Evolutionary conservation across 2,329 filamentous ascomycete genomes (phyloP).

Genomic region (Fusarium gaditjirri): DNA sequence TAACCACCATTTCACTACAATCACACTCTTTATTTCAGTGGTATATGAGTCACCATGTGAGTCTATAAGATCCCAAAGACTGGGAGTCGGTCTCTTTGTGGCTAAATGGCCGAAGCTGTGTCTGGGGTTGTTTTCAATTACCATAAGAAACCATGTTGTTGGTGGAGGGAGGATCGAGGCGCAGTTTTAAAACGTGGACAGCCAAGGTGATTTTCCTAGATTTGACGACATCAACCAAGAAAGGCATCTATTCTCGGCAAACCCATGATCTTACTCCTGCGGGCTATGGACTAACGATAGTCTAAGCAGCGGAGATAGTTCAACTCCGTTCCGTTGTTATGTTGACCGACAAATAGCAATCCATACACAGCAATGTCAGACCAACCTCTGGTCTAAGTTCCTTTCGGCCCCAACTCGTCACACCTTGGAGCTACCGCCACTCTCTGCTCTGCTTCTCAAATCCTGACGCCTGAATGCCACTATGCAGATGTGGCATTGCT

Average conservation of each 20-base stretch:
- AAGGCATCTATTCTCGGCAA: conserved; percentile 36
- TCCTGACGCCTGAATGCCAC: not conserved
- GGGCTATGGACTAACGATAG: not conserved
- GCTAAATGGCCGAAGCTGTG: not conserved
- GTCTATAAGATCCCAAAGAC: conserved; percentile 8
- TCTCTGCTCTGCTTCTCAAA: not conserved
- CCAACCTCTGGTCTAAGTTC: conserved; percentile 19
- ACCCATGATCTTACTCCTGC: conserved; percentile 26
- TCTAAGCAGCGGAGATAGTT: not conserved
- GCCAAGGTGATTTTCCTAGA: conserved; percentile 16
- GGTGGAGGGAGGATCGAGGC: conserved; percentile 21
- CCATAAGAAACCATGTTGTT: conserved; percentile 1
- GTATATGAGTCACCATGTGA: not conserved
- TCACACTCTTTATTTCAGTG: not conserved
- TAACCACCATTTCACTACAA: not conserved
- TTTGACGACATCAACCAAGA: not conserved
- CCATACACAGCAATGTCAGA: not conserved
- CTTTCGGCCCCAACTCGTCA: conserved; percentile 30
- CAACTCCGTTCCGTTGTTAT: not conserved
- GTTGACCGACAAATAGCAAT: conserved; percentile 14
- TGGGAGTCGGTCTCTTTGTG: not conserved
- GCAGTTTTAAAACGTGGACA: conserved; percentile 3
- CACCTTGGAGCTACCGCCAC: conserved; percentile 20
- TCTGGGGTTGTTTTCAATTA: not conserved
- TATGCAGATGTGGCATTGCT: conserved; percentile 13